phyloP scores from a whole-genome alignment of 495 filamentous ascomycete genomes.

The Aspergillus affinis region DNA sequence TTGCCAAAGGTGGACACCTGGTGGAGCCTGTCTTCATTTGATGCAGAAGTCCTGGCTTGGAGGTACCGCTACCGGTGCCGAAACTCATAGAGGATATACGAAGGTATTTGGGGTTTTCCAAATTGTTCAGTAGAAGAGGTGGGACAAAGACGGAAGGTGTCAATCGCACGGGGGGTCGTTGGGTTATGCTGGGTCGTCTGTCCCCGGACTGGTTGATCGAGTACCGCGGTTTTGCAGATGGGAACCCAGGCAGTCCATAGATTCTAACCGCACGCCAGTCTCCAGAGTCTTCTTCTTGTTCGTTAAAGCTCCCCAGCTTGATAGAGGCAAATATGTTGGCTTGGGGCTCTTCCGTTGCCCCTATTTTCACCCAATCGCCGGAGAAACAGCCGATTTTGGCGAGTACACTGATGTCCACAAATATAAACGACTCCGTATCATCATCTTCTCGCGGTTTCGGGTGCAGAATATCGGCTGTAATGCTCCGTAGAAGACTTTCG shows the following conservation, averaged over 20 bases:
- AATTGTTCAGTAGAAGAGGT: constrained; percentile 80
- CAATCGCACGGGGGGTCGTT: constrained; percentile 35
- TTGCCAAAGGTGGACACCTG: constrained; percentile 77
- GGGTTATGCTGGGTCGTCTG: constrained; percentile 54
- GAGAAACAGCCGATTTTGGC: constrained; percentile 93
- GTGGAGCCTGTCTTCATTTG: constrained; percentile 49
- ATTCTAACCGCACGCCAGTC: constrained; percentile 80
- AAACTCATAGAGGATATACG: constrained; percentile 64
- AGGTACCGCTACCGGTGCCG: constrained; percentile 28
- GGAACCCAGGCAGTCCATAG: constrained; percentile 77
- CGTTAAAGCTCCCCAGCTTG: constrained; percentile 46
- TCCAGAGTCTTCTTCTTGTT: constrained; percentile 44
- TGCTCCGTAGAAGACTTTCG: constrained; percentile 67
- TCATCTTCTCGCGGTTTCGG: constrained; percentile 83
- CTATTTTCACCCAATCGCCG: constrained; percentile 93
- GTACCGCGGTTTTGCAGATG: constrained; percentile 50
- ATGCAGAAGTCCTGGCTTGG: constrained; percentile 38
- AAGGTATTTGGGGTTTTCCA: constrained; percentile 73
- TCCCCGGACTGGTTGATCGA: constrained; percentile 47
- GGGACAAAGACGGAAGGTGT: constrained; percentile 73
- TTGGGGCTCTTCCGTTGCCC: constrained; percentile 66
- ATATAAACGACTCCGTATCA: constrained; percentile 82
- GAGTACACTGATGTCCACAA: constrained; percentile 80
- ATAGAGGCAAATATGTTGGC: constrained; percentile 54
- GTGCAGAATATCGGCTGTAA: constrained; percentile 78